Conservation (phyloP, 257 asterid genomes). For the Coffea canephora region DNA sequence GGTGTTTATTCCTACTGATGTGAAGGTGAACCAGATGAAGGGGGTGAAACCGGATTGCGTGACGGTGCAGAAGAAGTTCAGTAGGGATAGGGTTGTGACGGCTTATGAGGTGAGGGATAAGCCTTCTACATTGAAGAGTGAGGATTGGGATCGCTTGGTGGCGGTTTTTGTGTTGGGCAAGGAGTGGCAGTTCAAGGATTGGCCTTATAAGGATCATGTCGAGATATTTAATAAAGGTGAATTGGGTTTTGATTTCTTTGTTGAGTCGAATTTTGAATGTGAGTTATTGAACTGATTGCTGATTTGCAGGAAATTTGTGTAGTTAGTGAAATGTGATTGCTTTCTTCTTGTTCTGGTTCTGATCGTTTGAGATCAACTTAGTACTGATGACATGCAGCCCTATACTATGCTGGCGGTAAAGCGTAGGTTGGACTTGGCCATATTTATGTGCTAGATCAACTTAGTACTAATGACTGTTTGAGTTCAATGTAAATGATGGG, state of each 20-base stretch:
- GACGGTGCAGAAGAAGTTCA: constrained; percentile 95
- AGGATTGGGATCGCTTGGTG: constrained; percentile 98
- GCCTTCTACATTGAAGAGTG: constrained; percentile 82
- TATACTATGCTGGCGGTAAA: not conserved
- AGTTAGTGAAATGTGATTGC: not conserved
- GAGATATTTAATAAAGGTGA: constrained; percentile 90
- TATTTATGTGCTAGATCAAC: not conserved
- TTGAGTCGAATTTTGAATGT: constrained; percentile 11
- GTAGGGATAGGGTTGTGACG: constrained; percentile 91
- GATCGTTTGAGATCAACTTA: not conserved
- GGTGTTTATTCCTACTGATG: constrained; percentile 81
- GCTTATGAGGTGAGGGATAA: constrained; percentile 99
- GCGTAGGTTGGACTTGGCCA: not conserved
- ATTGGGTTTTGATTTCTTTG: constrained; percentile 19
- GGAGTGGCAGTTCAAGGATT: constrained; percentile 99
- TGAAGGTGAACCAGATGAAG: constrained; percentile 79
- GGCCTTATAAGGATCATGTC: constrained; percentile 97
- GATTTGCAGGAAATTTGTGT: not conserved
- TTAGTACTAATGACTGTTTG: too few species aligned
- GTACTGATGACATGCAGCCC: not conserved
- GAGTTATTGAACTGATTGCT: not conserved
- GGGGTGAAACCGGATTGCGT: constrained; percentile 93
- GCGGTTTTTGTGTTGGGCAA: constrained; percentile 97
- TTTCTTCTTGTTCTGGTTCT: not conserved
- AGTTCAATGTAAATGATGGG: not conserved